These are phyloP conservation scores for Heterobasidion annosum DNA, from an alignment of 1,284 basidiomycete genomes.

Conservation along the genomic window DNA sequence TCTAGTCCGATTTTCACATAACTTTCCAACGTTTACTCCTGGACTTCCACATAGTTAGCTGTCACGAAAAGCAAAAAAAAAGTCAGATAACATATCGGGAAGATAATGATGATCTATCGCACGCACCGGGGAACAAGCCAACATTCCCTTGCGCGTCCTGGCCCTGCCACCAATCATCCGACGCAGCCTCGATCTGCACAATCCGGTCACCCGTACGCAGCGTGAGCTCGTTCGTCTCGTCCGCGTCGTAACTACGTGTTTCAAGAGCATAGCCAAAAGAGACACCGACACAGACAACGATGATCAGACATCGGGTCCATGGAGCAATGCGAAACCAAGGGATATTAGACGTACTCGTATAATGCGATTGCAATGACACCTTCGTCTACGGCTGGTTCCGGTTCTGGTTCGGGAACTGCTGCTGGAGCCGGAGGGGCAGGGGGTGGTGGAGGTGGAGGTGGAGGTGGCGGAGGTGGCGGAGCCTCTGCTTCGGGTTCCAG, in stretches of 20 bases:
- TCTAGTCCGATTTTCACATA: too few species aligned
- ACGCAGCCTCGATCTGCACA: conserved; percentile 60
- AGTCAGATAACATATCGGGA: background rate
- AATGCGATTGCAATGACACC: conserved; percentile 62
- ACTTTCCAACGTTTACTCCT: background rate
- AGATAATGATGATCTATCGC: conserved; percentile 31
- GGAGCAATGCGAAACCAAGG: conserved; percentile 17
- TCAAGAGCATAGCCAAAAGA: too few species aligned
- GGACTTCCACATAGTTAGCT: conserved; percentile 8
- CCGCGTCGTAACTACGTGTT: conserved; percentile 37
- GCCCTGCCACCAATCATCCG: conserved; percentile 90
- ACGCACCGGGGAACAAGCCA: conserved; percentile 69
- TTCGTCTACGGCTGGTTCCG: conserved; percentile 32
- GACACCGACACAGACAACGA: conserved; percentile 24
- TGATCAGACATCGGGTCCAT: background rate
- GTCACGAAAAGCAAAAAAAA: background rate
- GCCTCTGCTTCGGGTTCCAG: conserved; percentile 25
- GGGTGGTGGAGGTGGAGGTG: conserved; percentile 18
- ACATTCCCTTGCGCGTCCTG: conserved; percentile 47
- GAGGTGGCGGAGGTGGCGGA: conserved; percentile 31
- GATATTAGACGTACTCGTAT: conserved; percentile 49
- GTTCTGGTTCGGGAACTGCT: conserved; percentile 23
- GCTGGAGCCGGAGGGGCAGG: conserved; percentile 31
- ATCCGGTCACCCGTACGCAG: conserved; percentile 80
- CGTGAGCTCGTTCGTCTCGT: conserved; percentile 83